These are phyloP conservation scores for Saccharomycodes ludwigii DNA, from an alignment of 805 yeast genomes.

Conservation along the genomic window DNA sequence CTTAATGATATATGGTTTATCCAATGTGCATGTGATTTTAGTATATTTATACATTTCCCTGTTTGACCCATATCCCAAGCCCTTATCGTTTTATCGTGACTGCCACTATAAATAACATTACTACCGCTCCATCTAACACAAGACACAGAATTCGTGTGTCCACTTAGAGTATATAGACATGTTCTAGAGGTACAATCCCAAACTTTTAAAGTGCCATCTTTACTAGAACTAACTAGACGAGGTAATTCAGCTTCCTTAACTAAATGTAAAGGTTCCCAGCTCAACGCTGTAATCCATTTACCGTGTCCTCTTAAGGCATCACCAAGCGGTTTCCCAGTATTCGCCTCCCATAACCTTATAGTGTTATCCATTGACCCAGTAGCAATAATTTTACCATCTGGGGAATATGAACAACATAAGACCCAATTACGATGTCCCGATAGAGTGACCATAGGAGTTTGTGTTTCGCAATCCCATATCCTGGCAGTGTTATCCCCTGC, in stretches of 20 bases:
- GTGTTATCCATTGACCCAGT: slow-evolving; percentile 95
- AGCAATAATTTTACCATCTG: slow-evolving; percentile 82
- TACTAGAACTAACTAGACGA: slow-evolving; percentile 75
- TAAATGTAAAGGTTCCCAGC: slow-evolving; percentile 92
- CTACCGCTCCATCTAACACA: slow-evolving; percentile 97
- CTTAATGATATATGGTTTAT: slow-evolving; percentile 87
- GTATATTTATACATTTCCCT: slow-evolving; percentile 67
- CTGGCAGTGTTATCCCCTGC: slow-evolving; percentile 95
- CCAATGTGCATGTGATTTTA: slow-evolving; percentile 95
- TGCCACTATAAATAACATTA: slow-evolving; percentile 72
- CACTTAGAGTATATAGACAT: slow-evolving; percentile 61
- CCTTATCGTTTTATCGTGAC: slow-evolving; percentile 89
- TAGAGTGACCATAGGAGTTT: slow-evolving; percentile 74
- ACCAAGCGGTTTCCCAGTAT: slow-evolving; percentile 63
- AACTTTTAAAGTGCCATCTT: slow-evolving; percentile 77
- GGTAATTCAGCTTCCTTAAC: slow-evolving; percentile 54
- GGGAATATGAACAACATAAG: slow-evolving; percentile 80
- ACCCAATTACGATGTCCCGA: slow-evolving; percentile 91
- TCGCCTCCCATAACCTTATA: slow-evolving; percentile 75
- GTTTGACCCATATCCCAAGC: slow-evolving; percentile 72
- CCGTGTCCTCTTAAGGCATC: slow-evolving; percentile 66
- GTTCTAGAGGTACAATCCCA: slow-evolving; percentile 76
- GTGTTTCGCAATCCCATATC: slow-evolving; percentile 93
- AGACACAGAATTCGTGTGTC: slow-evolving; percentile 81
- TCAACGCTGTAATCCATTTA: slow-evolving; percentile 79